Base-by-base conservation (phyloP, 306 rosid genomes). In the Phaseolus lunatus region DNA sequence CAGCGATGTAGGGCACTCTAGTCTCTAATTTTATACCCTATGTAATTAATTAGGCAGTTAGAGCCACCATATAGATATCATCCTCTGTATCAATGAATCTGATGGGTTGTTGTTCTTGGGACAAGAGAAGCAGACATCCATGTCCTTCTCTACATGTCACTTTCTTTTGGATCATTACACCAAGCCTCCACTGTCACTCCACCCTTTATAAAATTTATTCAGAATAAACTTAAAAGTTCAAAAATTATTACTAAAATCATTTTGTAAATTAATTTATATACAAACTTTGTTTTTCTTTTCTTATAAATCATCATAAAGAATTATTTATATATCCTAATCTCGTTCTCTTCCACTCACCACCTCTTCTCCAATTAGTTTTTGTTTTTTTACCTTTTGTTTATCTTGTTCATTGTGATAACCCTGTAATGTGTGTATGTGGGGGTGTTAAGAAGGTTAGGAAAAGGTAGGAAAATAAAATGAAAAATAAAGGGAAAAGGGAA, bases 111-210 rank as follows among this genome's bases (percentile, higher is more conserved):
- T 82, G 81, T 84, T 80, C 74, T 84, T 77, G 92, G 88, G 93
- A 84, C 76, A 83, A 31, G 91, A 77, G 90, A 82, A 85, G 86
- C 78, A 78, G 88, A 84, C 82, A 87, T 67, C 76, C 72, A 83
- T 80, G 90, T 88, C 96, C 81, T 85, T 88, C 90, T 87, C 92
- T 52, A 56, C 70, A 80, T 87, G 91, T 85, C 92, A 78, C 83
- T 86, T 85, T 90, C 85, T 68, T 78, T 82, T 56, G 68, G 85
- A 90, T 82, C 52, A 84, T 79, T 77, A 84, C 84, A 80, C 78
- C 53, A 52, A 84, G 84, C 88, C 82, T 85, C 92, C 87, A 85
- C 76, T 68, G 81, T 83, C 79, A 57, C 85, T 88, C 88, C 85
- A 77, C 81, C 75, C 85, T 72, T 83, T 44, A 37, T 39, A 2